Conservation (phyloP, 2,329 filamentous ascomycete genomes). For the Phyllosticta paracitricarpa region DNA sequence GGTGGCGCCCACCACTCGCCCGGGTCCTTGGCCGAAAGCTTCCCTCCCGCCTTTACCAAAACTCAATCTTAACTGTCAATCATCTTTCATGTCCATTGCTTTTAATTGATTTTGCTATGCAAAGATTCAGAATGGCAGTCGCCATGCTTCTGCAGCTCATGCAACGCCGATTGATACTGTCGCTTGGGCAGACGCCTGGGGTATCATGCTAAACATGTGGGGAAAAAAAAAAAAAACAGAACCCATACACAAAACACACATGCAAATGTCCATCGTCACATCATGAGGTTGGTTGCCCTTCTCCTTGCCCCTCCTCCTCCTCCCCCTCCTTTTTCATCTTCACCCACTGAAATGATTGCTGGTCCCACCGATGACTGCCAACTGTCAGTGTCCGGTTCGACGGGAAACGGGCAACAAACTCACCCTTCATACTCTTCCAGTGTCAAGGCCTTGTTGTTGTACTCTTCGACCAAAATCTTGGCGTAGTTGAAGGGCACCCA, state of each 20-base stretch:
- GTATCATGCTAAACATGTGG: slow-evolving; percentile 8
- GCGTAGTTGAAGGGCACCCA: slow-evolving; percentile 61
- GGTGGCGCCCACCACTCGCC: neutral
- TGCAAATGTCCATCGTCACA: neutral
- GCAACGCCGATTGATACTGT: neutral
- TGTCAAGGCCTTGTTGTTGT: slow-evolving; percentile 50
- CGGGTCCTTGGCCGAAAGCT: neutral
- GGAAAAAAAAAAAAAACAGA: neutral
- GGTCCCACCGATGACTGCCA: slow-evolving; percentile 50
- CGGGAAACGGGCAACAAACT: slow-evolving; percentile 21
- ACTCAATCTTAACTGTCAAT: too few relatives aligned
- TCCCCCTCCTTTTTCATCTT: slow-evolving; percentile 20
- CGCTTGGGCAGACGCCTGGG: neutral
- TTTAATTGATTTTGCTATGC: neutral
- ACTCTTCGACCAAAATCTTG: slow-evolving; percentile 55
- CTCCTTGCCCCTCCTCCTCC: neutral
- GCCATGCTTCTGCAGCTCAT: neutral
- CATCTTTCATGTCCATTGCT: neutral
- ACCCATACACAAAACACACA: neutral
- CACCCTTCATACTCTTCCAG: slow-evolving; percentile 53
- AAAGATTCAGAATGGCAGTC: neutral
- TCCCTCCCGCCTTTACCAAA: too few relatives aligned
- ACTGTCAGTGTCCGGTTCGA: neutral
- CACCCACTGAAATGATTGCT: slow-evolving; percentile 50
- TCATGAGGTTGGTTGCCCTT: slow-evolving; percentile 1